These are phyloP conservation scores for Populus alba DNA, from an alignment of 345 rosid genomes.

Conservation along the genomic window DNA sequence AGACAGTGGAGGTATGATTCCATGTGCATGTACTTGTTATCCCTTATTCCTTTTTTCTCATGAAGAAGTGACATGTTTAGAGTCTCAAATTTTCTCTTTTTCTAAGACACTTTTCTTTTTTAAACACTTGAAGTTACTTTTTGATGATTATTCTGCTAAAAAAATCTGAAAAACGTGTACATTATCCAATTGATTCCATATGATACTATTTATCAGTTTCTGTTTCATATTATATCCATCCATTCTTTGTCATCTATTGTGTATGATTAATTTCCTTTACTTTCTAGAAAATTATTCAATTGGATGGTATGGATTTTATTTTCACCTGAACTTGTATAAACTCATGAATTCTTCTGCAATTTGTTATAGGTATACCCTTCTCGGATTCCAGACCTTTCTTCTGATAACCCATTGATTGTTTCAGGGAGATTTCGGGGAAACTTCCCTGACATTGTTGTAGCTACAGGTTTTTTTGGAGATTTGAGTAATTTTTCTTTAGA, in stretches of 20 bases:
- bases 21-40: no score
- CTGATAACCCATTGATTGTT: conserved; percentile 46
- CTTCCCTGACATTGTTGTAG: conserved; percentile 53
- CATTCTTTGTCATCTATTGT: background rate
- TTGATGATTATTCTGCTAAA: background rate
- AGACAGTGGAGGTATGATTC: background rate
- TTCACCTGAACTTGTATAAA: background rate
- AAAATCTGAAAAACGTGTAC: background rate
- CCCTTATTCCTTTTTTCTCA: no score
- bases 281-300: background rate
- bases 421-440: conserved; percentile 67
- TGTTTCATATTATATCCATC: background rate
- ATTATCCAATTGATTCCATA: background rate
- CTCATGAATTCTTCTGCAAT: background rate
- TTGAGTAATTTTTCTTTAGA: conserved; percentile 47
- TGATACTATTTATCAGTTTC: background rate
- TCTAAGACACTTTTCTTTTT: no score
- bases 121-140: background rate
- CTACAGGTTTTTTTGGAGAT: conserved; percentile 57
- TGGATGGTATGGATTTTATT: background rate
- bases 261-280: conserved; percentile 8
- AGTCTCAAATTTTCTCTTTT: no score
- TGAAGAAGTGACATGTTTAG: no score
- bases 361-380: conserved; percentile 56
- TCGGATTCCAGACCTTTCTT: conserved; percentile 62